A percentile compares a stretch with the other conserved stretches of the same genome.
Evolutionary conservation across 257 asterid species (phyloP).

Genomic region (Nicotiana otophora): DNA sequence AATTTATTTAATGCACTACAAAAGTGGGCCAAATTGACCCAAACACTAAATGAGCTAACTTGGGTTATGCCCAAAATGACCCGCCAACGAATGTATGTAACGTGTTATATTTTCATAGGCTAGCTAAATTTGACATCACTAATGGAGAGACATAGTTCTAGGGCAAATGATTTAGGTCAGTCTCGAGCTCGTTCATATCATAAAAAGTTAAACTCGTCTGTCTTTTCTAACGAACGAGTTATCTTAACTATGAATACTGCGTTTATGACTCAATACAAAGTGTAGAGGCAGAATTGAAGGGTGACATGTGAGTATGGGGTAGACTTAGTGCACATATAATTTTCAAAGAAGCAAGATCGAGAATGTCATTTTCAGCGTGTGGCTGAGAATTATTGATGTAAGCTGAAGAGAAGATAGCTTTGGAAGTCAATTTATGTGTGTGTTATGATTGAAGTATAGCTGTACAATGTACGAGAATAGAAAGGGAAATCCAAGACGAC

Average conservation of each 20-base stretch:
- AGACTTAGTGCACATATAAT: background rate
- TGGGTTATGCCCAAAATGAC: background rate
- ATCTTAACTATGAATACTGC: background rate
- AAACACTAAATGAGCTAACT: background rate
- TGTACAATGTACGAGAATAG: conserved; percentile 30
- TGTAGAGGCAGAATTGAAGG: background rate
- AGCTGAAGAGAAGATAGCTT: background rate
- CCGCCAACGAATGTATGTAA: background rate
- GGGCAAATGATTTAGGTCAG: background rate
- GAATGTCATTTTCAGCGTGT: conserved; percentile 18
- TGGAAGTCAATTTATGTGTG: conserved; percentile 2
- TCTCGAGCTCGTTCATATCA: no score
- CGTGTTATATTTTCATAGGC: background rate
- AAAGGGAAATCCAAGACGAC: conserved; percentile 1
- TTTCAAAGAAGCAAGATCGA: background rate
- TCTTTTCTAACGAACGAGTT: background rate
- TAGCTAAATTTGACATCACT: background rate
- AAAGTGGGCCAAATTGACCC: background rate
- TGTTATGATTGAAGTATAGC: conserved; percentile 10
- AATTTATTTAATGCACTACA: background rate
- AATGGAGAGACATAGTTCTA: no score
- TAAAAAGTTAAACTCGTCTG: background rate
- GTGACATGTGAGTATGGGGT: conserved; percentile 3
- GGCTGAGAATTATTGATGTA: conserved; percentile 9
- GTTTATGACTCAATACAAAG: background rate